phyloP scores from a whole-genome alignment of 1,284 basidiomycete genomes.

The Golubevia sp. region DNA sequence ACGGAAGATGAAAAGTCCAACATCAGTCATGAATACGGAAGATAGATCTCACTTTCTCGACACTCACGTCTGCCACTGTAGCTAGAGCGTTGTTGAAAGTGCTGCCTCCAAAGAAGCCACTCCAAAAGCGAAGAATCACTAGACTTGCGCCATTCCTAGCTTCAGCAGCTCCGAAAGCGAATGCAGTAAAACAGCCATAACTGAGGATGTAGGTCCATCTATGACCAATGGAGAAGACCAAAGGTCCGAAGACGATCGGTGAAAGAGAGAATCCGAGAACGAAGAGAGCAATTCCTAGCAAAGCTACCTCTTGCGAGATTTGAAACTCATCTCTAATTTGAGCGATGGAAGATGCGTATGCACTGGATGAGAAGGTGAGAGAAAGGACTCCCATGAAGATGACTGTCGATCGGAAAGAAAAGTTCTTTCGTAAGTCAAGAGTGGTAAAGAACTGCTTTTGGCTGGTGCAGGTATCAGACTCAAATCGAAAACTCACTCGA shows the following conservation, averaged over 20 bases:
- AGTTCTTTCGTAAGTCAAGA: too few relatives aligned
- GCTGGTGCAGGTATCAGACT: too few relatives aligned
- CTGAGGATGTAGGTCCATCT: background rate
- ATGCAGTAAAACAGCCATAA: background rate
- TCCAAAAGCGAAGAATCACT: background rate
- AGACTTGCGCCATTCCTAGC: background rate
- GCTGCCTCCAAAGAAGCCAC: background rate
- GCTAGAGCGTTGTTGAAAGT: background rate
- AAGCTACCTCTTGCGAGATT: constrained; percentile 18
- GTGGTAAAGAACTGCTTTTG: too few relatives aligned
- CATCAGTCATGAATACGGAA: too few relatives aligned
- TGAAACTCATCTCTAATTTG: constrained; percentile 14
- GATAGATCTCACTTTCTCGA: background rate
- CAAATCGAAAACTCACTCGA: too few relatives aligned
- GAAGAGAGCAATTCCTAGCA: background rate
- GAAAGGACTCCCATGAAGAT: constrained; percentile 23
- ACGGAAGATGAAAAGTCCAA: too few relatives aligned
- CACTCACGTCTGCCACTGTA: background rate
- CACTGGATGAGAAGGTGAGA: constrained; percentile 22
- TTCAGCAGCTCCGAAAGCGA: background rate
- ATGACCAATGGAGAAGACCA: too few relatives aligned
- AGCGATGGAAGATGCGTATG: constrained; percentile 7
- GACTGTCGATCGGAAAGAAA: too few relatives aligned
- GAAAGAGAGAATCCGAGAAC: background rate
- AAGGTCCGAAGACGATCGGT: too few relatives aligned